Conservation (phyloP, 768 basidiomycete genomes). For the Tulasnella sp. region DNA sequence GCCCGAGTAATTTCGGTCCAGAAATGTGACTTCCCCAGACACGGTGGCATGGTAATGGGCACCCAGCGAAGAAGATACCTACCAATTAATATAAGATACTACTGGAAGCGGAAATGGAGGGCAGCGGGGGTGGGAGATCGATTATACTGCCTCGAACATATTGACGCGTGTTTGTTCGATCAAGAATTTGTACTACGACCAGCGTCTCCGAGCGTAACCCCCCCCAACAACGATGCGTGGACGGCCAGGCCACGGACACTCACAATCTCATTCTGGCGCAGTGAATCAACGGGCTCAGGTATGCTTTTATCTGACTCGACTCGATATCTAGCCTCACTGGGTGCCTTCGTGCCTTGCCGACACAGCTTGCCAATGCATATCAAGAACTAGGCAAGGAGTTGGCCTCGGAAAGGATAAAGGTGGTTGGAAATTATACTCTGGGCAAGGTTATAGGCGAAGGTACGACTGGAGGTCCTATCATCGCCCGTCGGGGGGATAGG, state of each 20-base stretch:
- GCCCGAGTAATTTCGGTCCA: too few species aligned
- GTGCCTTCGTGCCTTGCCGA: neutral
- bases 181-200: too few species aligned
- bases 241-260: conserved; percentile 14
- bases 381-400: conserved; percentile 95
- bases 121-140: too few species aligned
- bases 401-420: conserved; percentile 76
- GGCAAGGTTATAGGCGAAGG: conserved; percentile 95
- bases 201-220: too few species aligned
- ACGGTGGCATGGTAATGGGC: too few species aligned
- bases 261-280: conserved; percentile 15
- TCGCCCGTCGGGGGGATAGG: neutral
- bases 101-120: too few species aligned
- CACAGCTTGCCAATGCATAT: conserved; percentile 87
- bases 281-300: conserved; percentile 20
- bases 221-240: conserved; percentile 11
- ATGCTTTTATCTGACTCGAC: neutral
- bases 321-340: neutral
- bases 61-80: too few species aligned
- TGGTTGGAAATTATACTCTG: conserved; percentile 88
- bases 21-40: too few species aligned
- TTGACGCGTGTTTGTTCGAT: too few species aligned
- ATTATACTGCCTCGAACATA: too few species aligned
- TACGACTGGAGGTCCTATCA: conserved; percentile 26
- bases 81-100: too few species aligned